These are phyloP conservation scores for Exophiala sp. DNA, from an alignment of 2,329 filamentous ascomycete species.

Conservation along the genomic window DNA sequence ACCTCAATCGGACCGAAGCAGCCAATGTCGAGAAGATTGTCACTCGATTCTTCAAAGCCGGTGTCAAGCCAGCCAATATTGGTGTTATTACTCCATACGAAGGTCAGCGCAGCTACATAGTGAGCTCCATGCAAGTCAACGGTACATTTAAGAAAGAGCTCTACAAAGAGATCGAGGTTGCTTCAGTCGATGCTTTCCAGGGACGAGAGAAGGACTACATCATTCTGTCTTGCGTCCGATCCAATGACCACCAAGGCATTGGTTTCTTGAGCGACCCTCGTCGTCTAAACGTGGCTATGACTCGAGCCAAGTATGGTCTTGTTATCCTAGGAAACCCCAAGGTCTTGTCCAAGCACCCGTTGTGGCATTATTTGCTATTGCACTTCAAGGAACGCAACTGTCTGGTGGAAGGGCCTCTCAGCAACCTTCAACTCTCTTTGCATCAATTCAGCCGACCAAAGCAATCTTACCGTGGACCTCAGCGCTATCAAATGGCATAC, in stretches of 20 bases:
- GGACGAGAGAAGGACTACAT: slow-evolving; percentile 99
- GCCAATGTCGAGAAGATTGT: slow-evolving; percentile 98
- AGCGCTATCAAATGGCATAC: slow-evolving; percentile 79
- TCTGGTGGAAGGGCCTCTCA: slow-evolving; percentile 89
- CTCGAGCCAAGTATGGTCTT: slow-evolving; percentile 91
- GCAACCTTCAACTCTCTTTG: slow-evolving; percentile 91
- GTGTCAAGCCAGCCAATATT: slow-evolving; percentile 88
- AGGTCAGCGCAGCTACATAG: slow-evolving; percentile 95
- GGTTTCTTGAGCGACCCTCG: slow-evolving; percentile 97
- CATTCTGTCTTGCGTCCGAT: slow-evolving; percentile 93
- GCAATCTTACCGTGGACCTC: slow-evolving; percentile 83
- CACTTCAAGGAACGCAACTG: slow-evolving; percentile 98
- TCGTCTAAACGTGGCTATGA: slow-evolving; percentile 94
- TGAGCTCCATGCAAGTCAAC: slow-evolving; percentile 98
- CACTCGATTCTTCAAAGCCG: slow-evolving; percentile 97
- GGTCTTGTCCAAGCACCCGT: slow-evolving; percentile 92
- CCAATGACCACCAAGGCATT: slow-evolving; percentile 98
- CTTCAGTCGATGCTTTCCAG: slow-evolving; percentile 97
- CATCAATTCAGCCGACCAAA: slow-evolving; percentile 94
- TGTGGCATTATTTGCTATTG: slow-evolving; percentile 92
- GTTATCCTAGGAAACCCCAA: slow-evolving; percentile 98
- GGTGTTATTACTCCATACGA: slow-evolving; percentile 99
- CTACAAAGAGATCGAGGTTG: slow-evolving; percentile 98
- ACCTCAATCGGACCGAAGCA: slow-evolving; percentile 94
- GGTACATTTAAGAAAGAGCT: slow-evolving; percentile 97